These are phyloP conservation scores for Globisporangium paddicum DNA, from an alignment of 352 stramenopile species.

Conservation along the genomic window DNA sequence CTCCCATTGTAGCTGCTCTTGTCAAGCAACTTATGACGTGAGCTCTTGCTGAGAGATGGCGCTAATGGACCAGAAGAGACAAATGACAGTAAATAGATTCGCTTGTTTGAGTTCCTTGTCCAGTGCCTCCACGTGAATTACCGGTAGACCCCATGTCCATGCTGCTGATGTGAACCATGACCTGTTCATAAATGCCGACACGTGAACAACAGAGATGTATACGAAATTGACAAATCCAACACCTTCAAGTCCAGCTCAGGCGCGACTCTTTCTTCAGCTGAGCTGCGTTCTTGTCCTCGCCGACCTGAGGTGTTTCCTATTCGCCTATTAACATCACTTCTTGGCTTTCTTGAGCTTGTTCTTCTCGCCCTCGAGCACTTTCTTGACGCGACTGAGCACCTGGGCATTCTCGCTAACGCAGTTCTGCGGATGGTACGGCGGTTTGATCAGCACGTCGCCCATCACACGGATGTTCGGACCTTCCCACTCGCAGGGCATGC, in stretches of 20 bases:
- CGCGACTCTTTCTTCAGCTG: not conserved
- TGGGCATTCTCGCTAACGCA: constrained; percentile 71
- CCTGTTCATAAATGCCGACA: not conserved
- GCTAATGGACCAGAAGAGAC: not conserved
- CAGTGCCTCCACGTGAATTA: too few relatives aligned
- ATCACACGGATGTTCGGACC: constrained; percentile 80
- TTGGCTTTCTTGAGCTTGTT: constrained; percentile 65
- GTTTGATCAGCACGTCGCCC: constrained; percentile 80
- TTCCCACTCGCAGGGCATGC: constrained; percentile 85
- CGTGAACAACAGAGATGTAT: not conserved
- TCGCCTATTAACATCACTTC: constrained; percentile 22
- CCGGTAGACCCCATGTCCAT: too few relatives aligned
- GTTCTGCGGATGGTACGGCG: constrained; percentile 76
- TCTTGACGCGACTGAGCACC: constrained; percentile 77
- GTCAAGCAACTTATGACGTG: too few relatives aligned
- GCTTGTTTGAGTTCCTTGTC: not conserved
- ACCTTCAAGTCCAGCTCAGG: not conserved
- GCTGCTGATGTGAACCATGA: not conserved
- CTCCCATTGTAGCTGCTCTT: not conserved
- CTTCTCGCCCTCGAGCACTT: constrained; percentile 80
- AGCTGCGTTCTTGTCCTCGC: not conserved
- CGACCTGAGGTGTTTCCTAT: constrained; percentile 2
- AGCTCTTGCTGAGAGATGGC: not conserved
- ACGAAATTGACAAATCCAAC: not conserved
- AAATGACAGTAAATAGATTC: constrained; percentile 1